Percentiles rank a stretch among this genome's conserved stretches.
These are phyloP conservation scores for Fusarium tjaetaba DNA, from an alignment of 2,329 filamentous ascomycete genomes.

Conservation along the genomic window DNA sequence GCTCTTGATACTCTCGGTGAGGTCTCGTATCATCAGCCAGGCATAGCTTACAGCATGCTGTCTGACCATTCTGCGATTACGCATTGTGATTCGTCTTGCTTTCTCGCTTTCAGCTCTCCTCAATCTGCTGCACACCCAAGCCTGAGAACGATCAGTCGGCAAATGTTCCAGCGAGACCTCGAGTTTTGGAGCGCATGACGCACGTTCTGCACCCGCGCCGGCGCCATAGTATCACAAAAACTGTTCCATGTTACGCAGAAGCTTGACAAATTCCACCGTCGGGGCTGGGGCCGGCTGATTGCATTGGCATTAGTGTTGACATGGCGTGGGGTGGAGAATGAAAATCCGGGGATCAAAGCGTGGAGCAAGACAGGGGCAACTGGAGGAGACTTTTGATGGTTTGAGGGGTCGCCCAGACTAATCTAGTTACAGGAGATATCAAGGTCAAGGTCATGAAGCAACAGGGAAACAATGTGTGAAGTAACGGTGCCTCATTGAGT, in stretches of 20 bases:
- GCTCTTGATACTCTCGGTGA: not conserved
- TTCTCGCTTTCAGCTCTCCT: not conserved
- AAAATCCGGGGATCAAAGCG: slow-evolving; percentile 34
- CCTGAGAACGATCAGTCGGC: not conserved
- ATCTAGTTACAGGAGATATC: not conserved
- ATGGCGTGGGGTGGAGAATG: slow-evolving; percentile 20
- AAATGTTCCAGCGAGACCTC: not conserved
- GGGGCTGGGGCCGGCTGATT: slow-evolving; percentile 1
- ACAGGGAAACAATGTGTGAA: not conserved
- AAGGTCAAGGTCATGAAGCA: not conserved
- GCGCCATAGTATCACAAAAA: not conserved
- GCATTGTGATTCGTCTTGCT: not conserved
- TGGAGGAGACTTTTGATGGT: slow-evolving; percentile 9
- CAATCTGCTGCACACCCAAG: not conserved
- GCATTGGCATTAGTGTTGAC: not conserved
- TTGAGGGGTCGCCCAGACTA: slow-evolving; percentile 8
- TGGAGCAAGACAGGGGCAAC: slow-evolving; percentile 17
- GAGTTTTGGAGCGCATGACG: slow-evolving; percentile 37
- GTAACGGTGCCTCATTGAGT: slow-evolving; percentile 2
- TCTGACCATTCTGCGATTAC: not conserved
- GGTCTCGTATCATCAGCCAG: not conserved
- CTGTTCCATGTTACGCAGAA: slow-evolving; percentile 17
- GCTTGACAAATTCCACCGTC: slow-evolving; percentile 18
- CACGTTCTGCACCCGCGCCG: slow-evolving; percentile 2
- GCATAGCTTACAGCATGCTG: not conserved